A percentile compares a stretch with the other conserved stretches of the same genome.
phyloP scores from a whole-genome alignment of 2,329 filamentous ascomycete genomes.

The Pyrenochaeta sp. region DNA sequence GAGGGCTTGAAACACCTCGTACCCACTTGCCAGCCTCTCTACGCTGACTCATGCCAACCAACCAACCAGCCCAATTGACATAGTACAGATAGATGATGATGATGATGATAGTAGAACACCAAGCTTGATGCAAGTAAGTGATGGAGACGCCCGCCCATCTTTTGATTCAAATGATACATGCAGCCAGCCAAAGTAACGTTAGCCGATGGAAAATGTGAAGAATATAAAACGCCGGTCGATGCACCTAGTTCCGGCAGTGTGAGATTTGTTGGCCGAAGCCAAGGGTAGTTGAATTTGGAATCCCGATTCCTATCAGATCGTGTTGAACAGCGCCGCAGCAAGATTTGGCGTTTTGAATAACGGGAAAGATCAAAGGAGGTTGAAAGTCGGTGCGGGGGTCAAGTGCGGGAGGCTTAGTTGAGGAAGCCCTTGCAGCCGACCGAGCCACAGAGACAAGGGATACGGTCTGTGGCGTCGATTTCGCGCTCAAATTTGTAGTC shows the following conservation, averaged over 20 bases:
- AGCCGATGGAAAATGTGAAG: constrained; percentile 6
- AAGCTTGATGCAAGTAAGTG: constrained; percentile 5
- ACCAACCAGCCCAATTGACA: not conserved
- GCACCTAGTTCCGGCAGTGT: not conserved
- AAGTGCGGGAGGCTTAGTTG: constrained; percentile 68
- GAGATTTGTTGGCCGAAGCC: too few relatives aligned
- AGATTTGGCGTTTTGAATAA: not conserved
- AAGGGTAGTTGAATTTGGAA: not conserved
- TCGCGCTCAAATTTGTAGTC: constrained; percentile 99
- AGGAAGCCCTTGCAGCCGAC: constrained; percentile 98
- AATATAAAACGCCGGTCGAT: constrained; percentile 14
- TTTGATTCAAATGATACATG: constrained; percentile 14
- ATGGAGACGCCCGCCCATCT: not conserved
- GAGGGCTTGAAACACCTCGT: not conserved
- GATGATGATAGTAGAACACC: constrained; percentile 6
- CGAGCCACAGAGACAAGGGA: constrained; percentile 96
- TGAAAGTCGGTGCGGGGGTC: too few relatives aligned
- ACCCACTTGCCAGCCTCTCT: not conserved
- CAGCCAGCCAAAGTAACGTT: not conserved
- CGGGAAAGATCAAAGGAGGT: too few relatives aligned
- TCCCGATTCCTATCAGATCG: too few relatives aligned
- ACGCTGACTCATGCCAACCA: not conserved
- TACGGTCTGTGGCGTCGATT: constrained; percentile 91
- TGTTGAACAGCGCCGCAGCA: too few relatives aligned
- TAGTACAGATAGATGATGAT: not conserved